Evolutionary conservation across 2,329 filamentous ascomycete species (phyloP).

Genomic region (Fusarium agapanthi): DNA sequence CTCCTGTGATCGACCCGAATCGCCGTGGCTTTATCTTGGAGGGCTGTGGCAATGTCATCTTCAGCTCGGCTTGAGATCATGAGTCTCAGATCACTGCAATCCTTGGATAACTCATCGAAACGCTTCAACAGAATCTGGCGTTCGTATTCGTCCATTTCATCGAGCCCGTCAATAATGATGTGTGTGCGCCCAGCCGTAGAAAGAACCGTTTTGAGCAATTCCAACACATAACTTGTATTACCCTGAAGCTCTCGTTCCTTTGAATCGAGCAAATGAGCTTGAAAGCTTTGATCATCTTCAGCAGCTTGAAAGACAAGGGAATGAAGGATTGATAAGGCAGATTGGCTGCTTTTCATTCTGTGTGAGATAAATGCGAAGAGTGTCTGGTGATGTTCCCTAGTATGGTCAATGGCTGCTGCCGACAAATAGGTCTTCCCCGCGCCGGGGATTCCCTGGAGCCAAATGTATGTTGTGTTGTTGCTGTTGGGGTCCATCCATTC

Average conservation of each 20-base stretch:
- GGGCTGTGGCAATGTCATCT: not conserved
- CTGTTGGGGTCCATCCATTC: not conserved
- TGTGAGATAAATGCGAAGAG: not conserved
- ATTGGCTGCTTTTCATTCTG: not conserved
- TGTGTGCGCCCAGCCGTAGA: not conserved
- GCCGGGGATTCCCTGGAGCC: not conserved
- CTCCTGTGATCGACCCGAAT: conserved; percentile 7
- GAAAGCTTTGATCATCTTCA: not conserved
- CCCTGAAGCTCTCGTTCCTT: conserved; percentile 5
- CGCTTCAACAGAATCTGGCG: not conserved
- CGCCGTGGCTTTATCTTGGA: not conserved
- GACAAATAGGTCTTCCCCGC: not conserved
- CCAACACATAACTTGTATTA: not conserved
- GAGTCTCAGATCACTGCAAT: not conserved
- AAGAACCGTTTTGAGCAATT: not conserved
- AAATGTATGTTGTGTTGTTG: not conserved
- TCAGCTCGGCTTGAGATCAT: conserved; percentile 10
- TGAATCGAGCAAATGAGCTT: not conserved
- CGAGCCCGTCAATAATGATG: conserved; percentile 17
- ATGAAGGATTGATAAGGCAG: conserved; percentile 2
- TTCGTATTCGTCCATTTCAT: conserved; percentile 14
- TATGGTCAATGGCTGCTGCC: not conserved
- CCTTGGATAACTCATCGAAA: not conserved
- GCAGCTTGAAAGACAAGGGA: conserved; percentile 10
- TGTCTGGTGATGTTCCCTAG: not conserved